Evolutionary conservation across 1,284 basidiomycete species (phyloP).

Genomic region (Hypsizygus ulmarius): DNA sequence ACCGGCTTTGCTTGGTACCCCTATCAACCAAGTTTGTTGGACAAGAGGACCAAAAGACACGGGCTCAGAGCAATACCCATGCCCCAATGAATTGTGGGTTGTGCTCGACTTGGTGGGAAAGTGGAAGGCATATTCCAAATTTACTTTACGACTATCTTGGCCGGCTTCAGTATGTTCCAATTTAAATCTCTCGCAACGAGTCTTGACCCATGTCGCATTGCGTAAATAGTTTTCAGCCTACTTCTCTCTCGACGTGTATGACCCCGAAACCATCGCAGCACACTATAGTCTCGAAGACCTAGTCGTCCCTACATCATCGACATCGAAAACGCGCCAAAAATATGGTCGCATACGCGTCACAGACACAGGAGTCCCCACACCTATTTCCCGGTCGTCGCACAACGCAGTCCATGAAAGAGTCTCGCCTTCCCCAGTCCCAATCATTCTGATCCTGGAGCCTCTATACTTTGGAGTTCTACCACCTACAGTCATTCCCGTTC

Average conservation of each 20-base stretch:
- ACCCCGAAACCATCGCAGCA: slow-evolving; percentile 26
- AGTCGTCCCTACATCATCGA: slow-evolving; percentile 9
- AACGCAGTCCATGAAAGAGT: slow-evolving; percentile 14
- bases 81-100: slow-evolving; percentile 57
- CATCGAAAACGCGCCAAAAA: slow-evolving; percentile 36
- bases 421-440: slow-evolving; percentile 34
- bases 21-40: slow-evolving; percentile 34
- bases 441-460: slow-evolving; percentile 57
- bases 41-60: background rate
- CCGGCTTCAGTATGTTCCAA: slow-evolving; percentile 57
- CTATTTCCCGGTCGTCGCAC: slow-evolving; percentile 20
- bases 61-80: slow-evolving; percentile 27
- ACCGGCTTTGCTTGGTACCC: slow-evolving; percentile 44
- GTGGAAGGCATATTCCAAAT: slow-evolving; percentile 48
- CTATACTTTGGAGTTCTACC: slow-evolving; percentile 58
- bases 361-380: slow-evolving; percentile 49
- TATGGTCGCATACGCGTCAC: slow-evolving; percentile 56
- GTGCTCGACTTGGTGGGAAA: slow-evolving; percentile 46
- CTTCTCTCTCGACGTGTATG: slow-evolving; percentile 39
- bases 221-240: slow-evolving; percentile 41
- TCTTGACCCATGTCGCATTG: background rate
- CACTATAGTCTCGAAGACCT: slow-evolving; percentile 17
- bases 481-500: slow-evolving; percentile 46
- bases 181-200: background rate
- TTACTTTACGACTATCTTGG: slow-evolving; percentile 64